Percentiles rank a stretch among this genome's conserved stretches.
Conservation (phyloP, 345 rosid genomes). For the Arabis hirsuta region DNA sequence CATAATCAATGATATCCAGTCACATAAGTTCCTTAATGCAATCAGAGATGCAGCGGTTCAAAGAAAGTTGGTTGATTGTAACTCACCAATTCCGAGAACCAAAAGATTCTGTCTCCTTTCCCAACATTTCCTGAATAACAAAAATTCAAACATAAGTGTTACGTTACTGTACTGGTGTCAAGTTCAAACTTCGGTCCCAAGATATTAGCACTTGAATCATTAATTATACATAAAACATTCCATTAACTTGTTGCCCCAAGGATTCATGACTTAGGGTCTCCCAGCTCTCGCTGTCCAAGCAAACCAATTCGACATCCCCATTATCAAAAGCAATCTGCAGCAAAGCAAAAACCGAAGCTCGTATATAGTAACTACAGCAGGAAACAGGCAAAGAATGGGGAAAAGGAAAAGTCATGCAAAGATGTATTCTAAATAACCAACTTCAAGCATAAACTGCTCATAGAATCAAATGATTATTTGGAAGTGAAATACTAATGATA, state of each 20-base stretch:
- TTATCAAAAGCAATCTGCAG: conserved; percentile 58
- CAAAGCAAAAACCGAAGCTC: conserved; percentile 16
- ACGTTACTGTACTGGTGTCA: conserved; percentile 17
- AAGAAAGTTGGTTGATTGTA: conserved; percentile 27
- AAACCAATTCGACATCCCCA: conserved; percentile 54
- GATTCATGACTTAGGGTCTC: conserved; percentile 51
- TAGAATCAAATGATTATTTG: not conserved
- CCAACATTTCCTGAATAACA: conserved; percentile 37
- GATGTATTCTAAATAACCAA: conserved; percentile 14
- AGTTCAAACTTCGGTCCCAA: conserved; percentile 23
- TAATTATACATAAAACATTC: conserved; percentile 14
- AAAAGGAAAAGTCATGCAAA: conserved; percentile 5
- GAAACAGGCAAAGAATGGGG: conserved; percentile 8
- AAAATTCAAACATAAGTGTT: conserved; percentile 26
- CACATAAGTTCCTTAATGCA: conserved; percentile 2
- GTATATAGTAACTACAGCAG: not conserved
- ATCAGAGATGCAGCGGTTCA: conserved; percentile 17
- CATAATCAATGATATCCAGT: conserved; percentile 5
- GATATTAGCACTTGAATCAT: conserved; percentile 21
- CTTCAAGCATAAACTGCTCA: conserved; percentile 10
- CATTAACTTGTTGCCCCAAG: conserved; percentile 49
- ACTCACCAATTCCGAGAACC: conserved; percentile 53
- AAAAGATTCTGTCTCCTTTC: conserved; percentile 45
- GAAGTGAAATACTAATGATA: conserved; percentile 7
- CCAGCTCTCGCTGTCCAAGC: conserved; percentile 58